Conservation (phyloP, 192 early-diverging fungal genomes). For the Piromyces sp. region DNA sequence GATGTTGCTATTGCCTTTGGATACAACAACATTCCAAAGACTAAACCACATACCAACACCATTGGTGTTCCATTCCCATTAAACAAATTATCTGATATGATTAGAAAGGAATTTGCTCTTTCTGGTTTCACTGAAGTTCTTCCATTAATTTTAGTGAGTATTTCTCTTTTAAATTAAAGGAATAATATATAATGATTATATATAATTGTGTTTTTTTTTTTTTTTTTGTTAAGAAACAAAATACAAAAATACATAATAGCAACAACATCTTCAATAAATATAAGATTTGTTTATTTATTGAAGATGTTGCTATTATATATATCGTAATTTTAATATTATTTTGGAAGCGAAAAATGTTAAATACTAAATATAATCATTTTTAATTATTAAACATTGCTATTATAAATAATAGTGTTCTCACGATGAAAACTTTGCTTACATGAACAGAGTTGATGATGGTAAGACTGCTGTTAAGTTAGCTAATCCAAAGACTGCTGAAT, state of each 20-base stretch:
- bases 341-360: too few relatives aligned
- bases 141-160: constrained; percentile 69
- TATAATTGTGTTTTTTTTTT: background rate
- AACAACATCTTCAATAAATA: too few relatives aligned
- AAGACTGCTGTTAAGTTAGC: constrained; percentile 67
- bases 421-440: constrained; percentile 84
- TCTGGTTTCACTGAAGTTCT: constrained; percentile 87
- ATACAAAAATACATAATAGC: too few relatives aligned
- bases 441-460: constrained; percentile 62
- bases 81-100: constrained; percentile 79
- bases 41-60: constrained; percentile 60
- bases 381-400: too few relatives aligned
- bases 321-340: too few relatives aligned
- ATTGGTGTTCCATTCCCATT: constrained; percentile 73
- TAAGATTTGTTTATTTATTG: too few relatives aligned
- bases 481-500: constrained; percentile 84
- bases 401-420: constrained; percentile 63
- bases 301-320: too few relatives aligned
- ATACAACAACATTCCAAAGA: constrained; percentile 79
- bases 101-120: constrained; percentile 70
- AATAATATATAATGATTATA: background rate
- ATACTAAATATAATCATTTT: too few relatives aligned
- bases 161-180: background rate
- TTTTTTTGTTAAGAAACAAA: too few relatives aligned
- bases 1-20: constrained; percentile 93